Evolutionary conservation across 2,329 filamentous ascomycete genomes (phyloP).

Genomic region (Davidsoniella neocaledoniae): DNA sequence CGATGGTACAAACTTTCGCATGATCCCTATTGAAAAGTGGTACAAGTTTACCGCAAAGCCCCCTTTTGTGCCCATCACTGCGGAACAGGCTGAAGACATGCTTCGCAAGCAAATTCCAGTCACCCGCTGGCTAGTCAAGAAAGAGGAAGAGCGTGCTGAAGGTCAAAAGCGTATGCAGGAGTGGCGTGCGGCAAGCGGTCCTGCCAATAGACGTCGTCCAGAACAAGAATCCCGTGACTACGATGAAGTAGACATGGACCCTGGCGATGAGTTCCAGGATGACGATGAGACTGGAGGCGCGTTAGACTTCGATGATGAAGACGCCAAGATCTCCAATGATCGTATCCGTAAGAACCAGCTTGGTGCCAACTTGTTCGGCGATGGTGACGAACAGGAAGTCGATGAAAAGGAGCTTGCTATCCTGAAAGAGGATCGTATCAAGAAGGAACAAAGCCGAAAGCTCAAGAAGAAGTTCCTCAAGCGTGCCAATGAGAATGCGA

Average conservation of each 20-base stretch:
- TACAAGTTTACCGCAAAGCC: conserved; percentile 76
- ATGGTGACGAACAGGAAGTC: conserved; percentile 51
- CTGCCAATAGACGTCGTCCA: conserved; percentile 5
- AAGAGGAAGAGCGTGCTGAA: conserved; percentile 37
- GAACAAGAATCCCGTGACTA: conserved; percentile 32
- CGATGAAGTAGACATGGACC: conserved; percentile 45
- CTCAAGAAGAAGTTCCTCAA: conserved; percentile 69
- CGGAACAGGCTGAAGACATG: conserved; percentile 71
- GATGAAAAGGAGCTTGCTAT: conserved; percentile 58
- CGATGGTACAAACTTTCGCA: conserved; percentile 52
- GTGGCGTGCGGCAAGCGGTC: conserved; percentile 10
- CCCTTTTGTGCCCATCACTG: conserved; percentile 57
- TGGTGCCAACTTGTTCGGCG: conserved; percentile 69
- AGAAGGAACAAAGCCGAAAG: conserved; percentile 56
- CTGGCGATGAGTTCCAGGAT: conserved; percentile 65
- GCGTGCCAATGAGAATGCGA: conserved; percentile 73
- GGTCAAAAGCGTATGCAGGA: conserved; percentile 44
- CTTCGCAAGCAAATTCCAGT: conserved; percentile 66
- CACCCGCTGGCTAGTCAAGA: conserved; percentile 64
- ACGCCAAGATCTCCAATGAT: conserved; percentile 53
- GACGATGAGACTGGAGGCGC: conserved; percentile 67
- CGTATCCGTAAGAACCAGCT: conserved; percentile 66
- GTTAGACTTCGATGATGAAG: conserved; percentile 68
- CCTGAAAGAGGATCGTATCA: conserved; percentile 48
- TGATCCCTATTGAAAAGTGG: conserved; percentile 90